Conservation (phyloP, 108 stramenopile species). For the Cyclotella sp. region DNA sequence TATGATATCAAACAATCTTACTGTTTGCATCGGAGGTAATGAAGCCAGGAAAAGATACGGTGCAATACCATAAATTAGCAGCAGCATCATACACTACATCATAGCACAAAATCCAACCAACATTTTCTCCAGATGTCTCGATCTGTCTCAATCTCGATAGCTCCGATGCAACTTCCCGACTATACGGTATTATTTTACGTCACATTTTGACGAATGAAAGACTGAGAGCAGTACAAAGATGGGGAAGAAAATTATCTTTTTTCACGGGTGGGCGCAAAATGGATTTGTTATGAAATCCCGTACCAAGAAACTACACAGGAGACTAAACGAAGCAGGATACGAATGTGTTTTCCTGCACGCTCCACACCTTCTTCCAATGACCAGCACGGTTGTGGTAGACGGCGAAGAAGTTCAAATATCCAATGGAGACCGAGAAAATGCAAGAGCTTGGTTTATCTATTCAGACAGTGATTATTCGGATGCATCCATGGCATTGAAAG, state of each 20-base stretch:
- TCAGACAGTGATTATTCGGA: conserved; percentile 41
- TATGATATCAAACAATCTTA: no score
- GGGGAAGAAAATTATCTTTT: conserved; percentile 32
- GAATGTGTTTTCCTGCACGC: conserved; percentile 57
- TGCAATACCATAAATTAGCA: no score
- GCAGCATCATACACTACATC: no score
- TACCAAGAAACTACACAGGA: conserved; percentile 44
- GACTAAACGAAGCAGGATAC: conserved; percentile 51
- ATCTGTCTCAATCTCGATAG: no score
- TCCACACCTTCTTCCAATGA: conserved; percentile 52
- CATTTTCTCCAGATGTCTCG: no score
- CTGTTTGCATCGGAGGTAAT: no score
- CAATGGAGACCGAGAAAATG: conserved; percentile 52
- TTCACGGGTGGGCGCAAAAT: conserved; percentile 70
- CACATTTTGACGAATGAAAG: no score
- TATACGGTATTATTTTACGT: no score
- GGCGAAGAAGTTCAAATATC: conserved; percentile 26
- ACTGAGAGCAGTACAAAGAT: not conserved
- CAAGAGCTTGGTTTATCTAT: conserved; percentile 65
- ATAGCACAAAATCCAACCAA: no score
- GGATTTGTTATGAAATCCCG: conserved; percentile 50
- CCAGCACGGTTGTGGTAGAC: conserved; percentile 39
- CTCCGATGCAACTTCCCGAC: no score
- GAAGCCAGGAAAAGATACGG: no score
- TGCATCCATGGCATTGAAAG: conserved; percentile 30